A percentile compares a stretch with the other conserved stretches of the same genome.
Conservation (phyloP, 257 asterid genomes). For the Nicotiana tabacum region DNA sequence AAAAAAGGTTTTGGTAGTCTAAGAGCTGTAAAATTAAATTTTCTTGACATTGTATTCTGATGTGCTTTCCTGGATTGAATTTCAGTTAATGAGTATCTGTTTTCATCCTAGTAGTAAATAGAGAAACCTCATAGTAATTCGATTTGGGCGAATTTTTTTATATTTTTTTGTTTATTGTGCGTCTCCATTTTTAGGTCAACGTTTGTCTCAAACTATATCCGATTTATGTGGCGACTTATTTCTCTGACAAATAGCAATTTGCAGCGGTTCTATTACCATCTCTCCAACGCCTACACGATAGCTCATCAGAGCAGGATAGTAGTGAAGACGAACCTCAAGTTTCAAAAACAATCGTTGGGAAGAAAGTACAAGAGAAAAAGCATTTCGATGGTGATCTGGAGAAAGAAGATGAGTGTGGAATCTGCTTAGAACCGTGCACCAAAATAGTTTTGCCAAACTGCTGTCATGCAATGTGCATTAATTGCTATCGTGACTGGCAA, state of each 20-base stretch:
- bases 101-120: not conserved
- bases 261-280: slow-evolving; percentile 61
- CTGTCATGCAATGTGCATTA: slow-evolving; percentile 91
- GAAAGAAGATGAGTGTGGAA: slow-evolving; percentile 73
- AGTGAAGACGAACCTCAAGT: slow-evolving; percentile 18
- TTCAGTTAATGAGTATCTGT: not conserved
- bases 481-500: slow-evolving; percentile 82
- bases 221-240: not conserved
- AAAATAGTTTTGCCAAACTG: slow-evolving; percentile 84
- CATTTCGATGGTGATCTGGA: slow-evolving; percentile 29
- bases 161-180: not conserved
- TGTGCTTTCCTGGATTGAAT: not conserved
- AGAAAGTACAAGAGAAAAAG: slow-evolving; percentile 24
- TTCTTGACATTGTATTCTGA: not conserved
- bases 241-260: not conserved
- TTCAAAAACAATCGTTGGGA: slow-evolving; percentile 15
- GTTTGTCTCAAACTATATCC: not conserved
- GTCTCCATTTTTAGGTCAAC: not conserved
- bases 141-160: not conserved
- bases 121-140: not conserved
- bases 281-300: slow-evolving; percentile 32
- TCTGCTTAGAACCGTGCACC: slow-evolving; percentile 82
- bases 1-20: no score
- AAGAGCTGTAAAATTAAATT: not conserved
- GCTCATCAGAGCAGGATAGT: slow-evolving; percentile 20